These are phyloP conservation scores for Bipolaris zeicola DNA, from an alignment of 2,329 filamentous ascomycete genomes.

Conservation along the genomic window DNA sequence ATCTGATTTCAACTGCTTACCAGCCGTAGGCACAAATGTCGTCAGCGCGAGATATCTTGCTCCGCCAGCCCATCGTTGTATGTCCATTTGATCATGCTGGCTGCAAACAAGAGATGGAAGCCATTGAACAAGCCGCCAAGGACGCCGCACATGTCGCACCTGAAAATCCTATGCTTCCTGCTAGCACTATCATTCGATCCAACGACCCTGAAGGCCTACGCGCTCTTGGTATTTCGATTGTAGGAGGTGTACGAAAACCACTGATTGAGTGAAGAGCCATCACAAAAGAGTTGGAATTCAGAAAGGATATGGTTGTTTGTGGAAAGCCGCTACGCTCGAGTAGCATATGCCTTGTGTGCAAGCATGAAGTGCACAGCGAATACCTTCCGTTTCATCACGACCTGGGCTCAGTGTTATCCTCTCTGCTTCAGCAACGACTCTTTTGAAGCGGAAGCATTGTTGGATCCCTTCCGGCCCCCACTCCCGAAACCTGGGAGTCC, in stretches of 20 bases:
- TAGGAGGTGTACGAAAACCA: slow-evolving; percentile 66
- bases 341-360: background rate
- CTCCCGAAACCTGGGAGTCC: background rate
- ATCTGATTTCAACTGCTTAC: slow-evolving; percentile 15
- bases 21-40: slow-evolving; percentile 77
- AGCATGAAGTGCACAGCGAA: background rate
- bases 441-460: background rate
- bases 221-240: slow-evolving; percentile 66
- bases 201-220: slow-evolving; percentile 70
- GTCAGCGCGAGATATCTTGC: slow-evolving; percentile 82
- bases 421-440: background rate
- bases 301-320: background rate
- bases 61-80: slow-evolving; percentile 92
- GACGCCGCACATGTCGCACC: slow-evolving; percentile 87
- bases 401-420: background rate
- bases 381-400: background rate
- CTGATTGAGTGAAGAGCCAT: slow-evolving; percentile 64
- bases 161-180: slow-evolving; percentile 90
- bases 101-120: slow-evolving; percentile 98
- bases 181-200: slow-evolving; percentile 78
- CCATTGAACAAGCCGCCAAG: slow-evolving; percentile 93
- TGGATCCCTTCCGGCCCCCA: background rate
- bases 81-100: slow-evolving; percentile 93
- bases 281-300: background rate
- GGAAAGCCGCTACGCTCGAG: background rate